A percentile compares a stretch with the other conserved stretches of the same genome.
These are phyloP conservation scores for Talaromyces atroroseus DNA, from an alignment of 2,329 filamentous ascomycete species.

Conservation along the genomic window DNA sequence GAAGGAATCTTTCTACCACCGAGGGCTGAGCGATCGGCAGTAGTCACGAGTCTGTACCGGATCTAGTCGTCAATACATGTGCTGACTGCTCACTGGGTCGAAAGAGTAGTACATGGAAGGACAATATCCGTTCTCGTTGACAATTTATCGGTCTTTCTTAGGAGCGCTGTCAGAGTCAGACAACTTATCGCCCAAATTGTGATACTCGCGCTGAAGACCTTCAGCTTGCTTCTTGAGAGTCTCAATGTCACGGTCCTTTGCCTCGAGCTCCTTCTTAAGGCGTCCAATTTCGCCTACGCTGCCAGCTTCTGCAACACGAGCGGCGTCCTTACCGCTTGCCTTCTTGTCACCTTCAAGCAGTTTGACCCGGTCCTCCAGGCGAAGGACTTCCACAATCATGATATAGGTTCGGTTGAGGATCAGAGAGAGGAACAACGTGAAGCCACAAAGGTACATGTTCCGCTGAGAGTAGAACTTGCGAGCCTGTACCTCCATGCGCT, in stretches of 20 bases:
- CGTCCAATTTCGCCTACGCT: constrained; percentile 69
- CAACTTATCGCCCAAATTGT: constrained; percentile 78
- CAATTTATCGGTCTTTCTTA: constrained; percentile 52
- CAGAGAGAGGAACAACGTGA: constrained; percentile 96
- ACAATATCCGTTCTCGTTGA: neutral
- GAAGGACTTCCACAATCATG: constrained; percentile 88
- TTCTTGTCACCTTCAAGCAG: constrained; percentile 64
- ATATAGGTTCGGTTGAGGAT: constrained; percentile 98
- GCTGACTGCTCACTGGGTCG: neutral
- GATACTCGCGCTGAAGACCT: constrained; percentile 78
- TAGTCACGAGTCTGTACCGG: neutral
- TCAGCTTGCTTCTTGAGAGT: constrained; percentile 85
- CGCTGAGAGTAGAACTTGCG: constrained; percentile 99
- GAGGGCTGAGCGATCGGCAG: neutral
- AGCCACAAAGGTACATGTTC: constrained; percentile 99
- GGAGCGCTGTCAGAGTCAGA: constrained; percentile 44
- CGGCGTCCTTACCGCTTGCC: constrained; percentile 60
- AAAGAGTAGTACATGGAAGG: neutral
- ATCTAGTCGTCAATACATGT: neutral
- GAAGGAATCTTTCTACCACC: neutral
- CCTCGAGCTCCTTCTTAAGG: constrained; percentile 57
- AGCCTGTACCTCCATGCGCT: constrained; percentile 96
- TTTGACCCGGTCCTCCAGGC: constrained; percentile 89
- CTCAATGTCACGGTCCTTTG: constrained; percentile 37
- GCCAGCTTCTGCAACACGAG: constrained; percentile 67